phyloP scores from a whole-genome alignment of 129 eudicot species.

The Gnaphalium uliginosum region DNA sequence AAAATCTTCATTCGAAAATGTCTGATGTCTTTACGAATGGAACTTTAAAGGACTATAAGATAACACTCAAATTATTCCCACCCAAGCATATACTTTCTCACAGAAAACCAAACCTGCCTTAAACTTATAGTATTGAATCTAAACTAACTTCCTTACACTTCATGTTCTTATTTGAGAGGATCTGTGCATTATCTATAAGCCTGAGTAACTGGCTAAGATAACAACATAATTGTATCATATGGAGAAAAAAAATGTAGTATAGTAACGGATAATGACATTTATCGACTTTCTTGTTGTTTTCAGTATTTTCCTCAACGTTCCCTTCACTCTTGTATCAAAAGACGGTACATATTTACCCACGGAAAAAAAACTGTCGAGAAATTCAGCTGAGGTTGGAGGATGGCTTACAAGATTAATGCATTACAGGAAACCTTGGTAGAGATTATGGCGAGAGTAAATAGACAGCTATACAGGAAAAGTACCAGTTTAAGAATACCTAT shows the following conservation, averaged over 20 bases:
- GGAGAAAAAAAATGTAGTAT: neutral
- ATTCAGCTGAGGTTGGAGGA: neutral
- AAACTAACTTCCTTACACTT: conserved; percentile 19
- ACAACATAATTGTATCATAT: conserved; percentile 6
- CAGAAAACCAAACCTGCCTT: conserved; percentile 1
- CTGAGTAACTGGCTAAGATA: conserved; percentile 11
- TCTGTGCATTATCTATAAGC: conserved; percentile 9
- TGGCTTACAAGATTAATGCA: neutral
- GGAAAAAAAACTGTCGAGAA: neutral
- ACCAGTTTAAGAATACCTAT: neutral
- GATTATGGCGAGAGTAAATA: neutral
- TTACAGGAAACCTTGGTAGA: neutral
- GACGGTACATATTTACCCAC: neutral
- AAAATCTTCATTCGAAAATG: neutral
- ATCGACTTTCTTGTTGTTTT: conserved; percentile 10
- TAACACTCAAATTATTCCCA: neutral
- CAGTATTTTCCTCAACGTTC: neutral
- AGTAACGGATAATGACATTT: conserved; percentile 1
- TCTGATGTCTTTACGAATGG: conserved; percentile 7
- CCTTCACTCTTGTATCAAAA: conserved; percentile 1
- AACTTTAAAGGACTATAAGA: conserved; percentile 1
- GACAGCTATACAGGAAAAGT: neutral
- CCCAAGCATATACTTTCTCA: neutral
- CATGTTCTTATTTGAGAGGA: conserved; percentile 4
- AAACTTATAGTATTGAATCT: neutral